Evolutionary conservation across 2,329 filamentous ascomycete genomes (phyloP).

Genomic region (Aspergillus sergii): DNA sequence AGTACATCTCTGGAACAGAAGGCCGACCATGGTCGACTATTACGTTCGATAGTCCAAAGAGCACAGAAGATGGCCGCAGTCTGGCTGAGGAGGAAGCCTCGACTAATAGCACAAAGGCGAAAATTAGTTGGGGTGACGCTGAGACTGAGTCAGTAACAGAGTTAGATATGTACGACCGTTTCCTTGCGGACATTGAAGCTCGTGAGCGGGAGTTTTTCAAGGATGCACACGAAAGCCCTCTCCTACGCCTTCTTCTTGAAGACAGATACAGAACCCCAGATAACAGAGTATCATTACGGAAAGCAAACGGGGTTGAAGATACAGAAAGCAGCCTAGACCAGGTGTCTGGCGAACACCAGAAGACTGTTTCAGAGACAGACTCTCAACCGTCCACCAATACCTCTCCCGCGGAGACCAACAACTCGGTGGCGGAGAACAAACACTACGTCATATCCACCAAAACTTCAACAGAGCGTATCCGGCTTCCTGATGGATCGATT

Average conservation of each 20-base stretch:
- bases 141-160: conserved; percentile 48
- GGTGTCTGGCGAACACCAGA: conserved; percentile 28
- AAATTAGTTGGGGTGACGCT: conserved; percentile 32
- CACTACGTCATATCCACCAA: conserved; percentile 55
- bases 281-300: conserved; percentile 11
- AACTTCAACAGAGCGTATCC: conserved; percentile 59
- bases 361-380: conserved; percentile 19
- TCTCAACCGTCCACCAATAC: neutral
- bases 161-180: conserved; percentile 56
- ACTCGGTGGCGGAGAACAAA: conserved; percentile 12
- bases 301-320: conserved; percentile 16
- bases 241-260: conserved; percentile 39
- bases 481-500: conserved; percentile 59
- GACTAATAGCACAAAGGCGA: conserved; percentile 20
- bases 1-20: conserved; percentile 29
- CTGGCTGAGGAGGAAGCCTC: conserved; percentile 13
- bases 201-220: conserved; percentile 35
- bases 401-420: conserved; percentile 1
- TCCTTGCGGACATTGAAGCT: conserved; percentile 43
- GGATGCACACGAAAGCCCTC: conserved; percentile 34
- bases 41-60: conserved; percentile 20
- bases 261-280: conserved; percentile 30
- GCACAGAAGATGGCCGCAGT: conserved; percentile 15
- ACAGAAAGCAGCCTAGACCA: conserved; percentile 32
- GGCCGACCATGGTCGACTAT: conserved; percentile 28